These are phyloP conservation scores for Leucoagaricus sp. DNA, from an alignment of 1,284 basidiomycete species.

Conservation along the genomic window DNA sequence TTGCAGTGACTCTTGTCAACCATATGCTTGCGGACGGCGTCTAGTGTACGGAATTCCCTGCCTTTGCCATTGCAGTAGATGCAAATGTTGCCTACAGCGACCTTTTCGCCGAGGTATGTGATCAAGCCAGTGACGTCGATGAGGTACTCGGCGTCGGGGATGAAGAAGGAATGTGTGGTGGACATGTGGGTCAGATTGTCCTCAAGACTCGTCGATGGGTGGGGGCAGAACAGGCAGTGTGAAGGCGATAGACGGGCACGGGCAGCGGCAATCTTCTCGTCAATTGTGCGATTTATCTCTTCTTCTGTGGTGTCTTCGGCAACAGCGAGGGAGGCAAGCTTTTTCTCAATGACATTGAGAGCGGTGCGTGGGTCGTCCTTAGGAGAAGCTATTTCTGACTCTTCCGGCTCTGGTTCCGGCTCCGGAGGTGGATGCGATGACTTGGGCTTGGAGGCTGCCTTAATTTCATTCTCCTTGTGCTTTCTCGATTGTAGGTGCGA, in stretches of 20 bases:
- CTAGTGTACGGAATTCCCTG: slow-evolving; percentile 76
- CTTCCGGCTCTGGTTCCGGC: not conserved
- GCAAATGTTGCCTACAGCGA: slow-evolving; percentile 92
- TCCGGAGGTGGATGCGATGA: slow-evolving; percentile 11
- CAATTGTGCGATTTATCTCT: slow-evolving; percentile 60
- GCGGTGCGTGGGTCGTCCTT: not conserved
- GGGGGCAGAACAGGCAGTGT: slow-evolving; percentile 88
- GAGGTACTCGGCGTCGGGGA: slow-evolving; percentile 93
- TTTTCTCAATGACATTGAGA: slow-evolving; percentile 4
- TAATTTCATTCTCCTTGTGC: slow-evolving; percentile 82
- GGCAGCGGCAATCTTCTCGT: slow-evolving; percentile 77
- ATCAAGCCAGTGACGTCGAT: slow-evolving; percentile 84
- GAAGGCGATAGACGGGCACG: slow-evolving; percentile 62
- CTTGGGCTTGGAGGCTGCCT: slow-evolving; percentile 34
- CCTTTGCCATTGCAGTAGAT: slow-evolving; percentile 86
- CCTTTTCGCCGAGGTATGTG: slow-evolving; percentile 90
- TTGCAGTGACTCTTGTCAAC: slow-evolving; percentile 95
- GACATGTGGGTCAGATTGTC: slow-evolving; percentile 90
- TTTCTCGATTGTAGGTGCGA: slow-evolving; percentile 91
- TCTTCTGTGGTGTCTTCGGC: slow-evolving; percentile 51
- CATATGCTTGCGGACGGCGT: slow-evolving; percentile 94
- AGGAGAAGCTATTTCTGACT: not conserved
- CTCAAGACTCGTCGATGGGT: slow-evolving; percentile 53
- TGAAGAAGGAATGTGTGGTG: slow-evolving; percentile 87
- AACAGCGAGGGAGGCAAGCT: slow-evolving; percentile 9